Evolutionary conservation across 352 stramenopile genomes (phyloP).

Genomic region (Hyaloperonospora brassicae): DNA sequence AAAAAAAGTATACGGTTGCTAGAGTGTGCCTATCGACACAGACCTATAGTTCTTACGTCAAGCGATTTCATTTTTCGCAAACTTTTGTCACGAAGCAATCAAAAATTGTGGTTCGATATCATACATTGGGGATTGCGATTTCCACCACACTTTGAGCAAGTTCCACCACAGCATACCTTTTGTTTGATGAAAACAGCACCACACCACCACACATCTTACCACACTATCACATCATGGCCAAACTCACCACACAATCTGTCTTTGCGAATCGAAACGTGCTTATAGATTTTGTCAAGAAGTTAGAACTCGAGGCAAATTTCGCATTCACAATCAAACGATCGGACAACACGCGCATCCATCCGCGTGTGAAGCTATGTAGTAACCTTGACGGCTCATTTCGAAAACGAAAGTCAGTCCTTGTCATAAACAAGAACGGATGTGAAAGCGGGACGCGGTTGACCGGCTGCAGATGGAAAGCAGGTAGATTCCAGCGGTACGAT

Average conservation of each 20-base stretch:
- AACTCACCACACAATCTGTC: neutral
- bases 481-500: neutral
- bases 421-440: neutral
- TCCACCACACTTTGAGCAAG: no score
- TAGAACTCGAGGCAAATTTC: neutral
- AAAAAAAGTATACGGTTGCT: no score
- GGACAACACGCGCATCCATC: neutral
- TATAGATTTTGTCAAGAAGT: neutral
- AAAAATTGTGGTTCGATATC: no score
- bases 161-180: no score
- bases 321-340: neutral
- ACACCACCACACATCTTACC: no score
- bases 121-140: no score
- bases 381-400: neutral
- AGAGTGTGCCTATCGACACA: no score
- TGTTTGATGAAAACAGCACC: no score
- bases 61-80: no score
- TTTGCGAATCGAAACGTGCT: neutral
- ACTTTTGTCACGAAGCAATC: no score
- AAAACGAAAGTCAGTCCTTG: neutral
- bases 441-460: neutral
- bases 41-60: no score
- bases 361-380: neutral
- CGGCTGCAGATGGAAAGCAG: neutral
- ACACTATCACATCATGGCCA: no score